Evolutionary conservation across 441 rosid species (phyloP).

Genomic region (Populus hybrid): DNA sequence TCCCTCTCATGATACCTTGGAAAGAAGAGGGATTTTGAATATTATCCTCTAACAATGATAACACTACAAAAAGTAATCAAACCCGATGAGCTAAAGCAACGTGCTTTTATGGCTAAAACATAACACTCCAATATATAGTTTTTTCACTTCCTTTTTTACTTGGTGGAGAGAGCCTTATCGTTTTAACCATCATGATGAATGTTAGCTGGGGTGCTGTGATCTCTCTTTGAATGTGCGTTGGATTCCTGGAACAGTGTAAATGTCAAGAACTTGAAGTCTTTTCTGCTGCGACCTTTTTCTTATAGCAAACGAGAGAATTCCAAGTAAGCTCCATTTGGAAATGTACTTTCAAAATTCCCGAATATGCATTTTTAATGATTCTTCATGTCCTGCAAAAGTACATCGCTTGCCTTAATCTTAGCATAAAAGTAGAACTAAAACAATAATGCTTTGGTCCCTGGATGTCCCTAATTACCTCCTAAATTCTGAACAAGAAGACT

Average conservation of each 20-base stretch:
- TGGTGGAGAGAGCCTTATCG: constrained; percentile 10
- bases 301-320: not conserved
- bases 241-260: not conserved
- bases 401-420: not conserved
- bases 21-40: constrained; percentile 15
- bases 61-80: constrained; percentile 4
- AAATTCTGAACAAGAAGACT: not conserved
- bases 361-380: not conserved
- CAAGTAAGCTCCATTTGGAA: not conserved
- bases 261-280: too few relatives aligned
- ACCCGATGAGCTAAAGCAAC: not conserved
- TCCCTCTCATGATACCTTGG: constrained; percentile 18
- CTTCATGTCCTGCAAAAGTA: not conserved
- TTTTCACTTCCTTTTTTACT: not conserved
- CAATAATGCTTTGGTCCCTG: not conserved
- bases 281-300: too few relatives aligned
- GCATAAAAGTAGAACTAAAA: not conserved
- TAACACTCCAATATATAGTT: too few relatives aligned
- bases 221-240: not conserved
- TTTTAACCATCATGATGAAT: constrained; percentile 14
- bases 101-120: too few relatives aligned
- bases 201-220: not conserved
- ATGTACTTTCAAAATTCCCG: too few relatives aligned
- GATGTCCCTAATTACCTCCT: not conserved
- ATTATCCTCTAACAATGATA: constrained; percentile 22